phyloP scores from a whole-genome alignment of 1,284 basidiomycete genomes.

The Taiwanofungus camphoratus region DNA sequence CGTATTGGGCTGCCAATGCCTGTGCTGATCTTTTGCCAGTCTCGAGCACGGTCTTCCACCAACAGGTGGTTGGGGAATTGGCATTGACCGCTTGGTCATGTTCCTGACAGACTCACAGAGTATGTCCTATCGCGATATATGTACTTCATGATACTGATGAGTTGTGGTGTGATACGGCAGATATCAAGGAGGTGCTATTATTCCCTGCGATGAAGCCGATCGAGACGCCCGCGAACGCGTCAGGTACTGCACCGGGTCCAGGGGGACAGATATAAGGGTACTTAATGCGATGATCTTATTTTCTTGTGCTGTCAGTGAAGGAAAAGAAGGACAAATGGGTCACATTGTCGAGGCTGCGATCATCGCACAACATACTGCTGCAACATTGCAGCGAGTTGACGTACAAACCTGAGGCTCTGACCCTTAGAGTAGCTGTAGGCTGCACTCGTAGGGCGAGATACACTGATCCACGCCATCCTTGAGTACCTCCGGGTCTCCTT shows the following conservation, averaged over 20 bases:
- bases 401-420: too few relatives aligned
- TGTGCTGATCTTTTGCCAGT: conserved; percentile 33
- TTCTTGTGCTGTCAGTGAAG: not conserved
- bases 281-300: not conserved
- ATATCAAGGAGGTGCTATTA: conserved; percentile 86
- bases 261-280: conserved; percentile 27
- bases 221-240: conserved; percentile 36
- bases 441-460: too few relatives aligned
- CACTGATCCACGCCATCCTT: too few relatives aligned
- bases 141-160: conserved; percentile 24
- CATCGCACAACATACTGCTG: too few relatives aligned
- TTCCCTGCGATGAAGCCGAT: conserved; percentile 91
- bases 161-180: conserved; percentile 40
- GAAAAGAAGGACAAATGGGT: too few relatives aligned
- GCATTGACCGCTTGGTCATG: conserved; percentile 94
- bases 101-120: conserved; percentile 91
- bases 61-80: conserved; percentile 95
- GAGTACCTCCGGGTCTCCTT: too few relatives aligned
- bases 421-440: too few relatives aligned
- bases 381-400: too few relatives aligned
- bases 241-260: conserved; percentile 24
- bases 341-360: too few relatives aligned
- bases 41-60: conserved; percentile 97
- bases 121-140: conserved; percentile 35
- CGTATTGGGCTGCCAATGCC: not conserved